Evolutionary conservation across 2,329 filamentous ascomycete genomes (phyloP).

Genomic region (Westerdykella ornata): DNA sequence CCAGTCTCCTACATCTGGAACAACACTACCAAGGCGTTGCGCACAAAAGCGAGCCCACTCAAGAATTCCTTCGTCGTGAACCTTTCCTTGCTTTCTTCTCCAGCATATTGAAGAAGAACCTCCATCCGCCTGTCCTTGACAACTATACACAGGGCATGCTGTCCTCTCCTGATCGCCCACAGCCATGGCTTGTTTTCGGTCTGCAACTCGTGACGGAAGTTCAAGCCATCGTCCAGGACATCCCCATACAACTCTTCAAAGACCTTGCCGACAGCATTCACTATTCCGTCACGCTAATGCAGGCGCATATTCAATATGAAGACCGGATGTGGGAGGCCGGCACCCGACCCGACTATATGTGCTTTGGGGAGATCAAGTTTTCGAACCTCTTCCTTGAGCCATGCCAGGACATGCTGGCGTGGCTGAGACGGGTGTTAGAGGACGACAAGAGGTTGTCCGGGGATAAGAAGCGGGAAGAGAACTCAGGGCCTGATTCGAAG

Average conservation of each 20-base stretch:
- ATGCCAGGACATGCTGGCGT: slow-evolving; percentile 5
- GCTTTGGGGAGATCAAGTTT: slow-evolving; percentile 11
- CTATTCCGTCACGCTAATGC: slow-evolving; percentile 6
- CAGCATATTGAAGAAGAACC: slow-evolving; percentile 2
- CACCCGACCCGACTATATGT: slow-evolving; percentile 17
- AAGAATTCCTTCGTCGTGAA: background rate
- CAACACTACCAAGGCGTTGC: background rate
- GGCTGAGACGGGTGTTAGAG: slow-evolving; percentile 6
- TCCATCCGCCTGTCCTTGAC: slow-evolving; percentile 8
- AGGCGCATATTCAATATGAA: slow-evolving; percentile 13
- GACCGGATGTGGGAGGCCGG: slow-evolving; percentile 11
- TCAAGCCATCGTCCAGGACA: slow-evolving; percentile 2
- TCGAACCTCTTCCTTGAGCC: slow-evolving; percentile 9
- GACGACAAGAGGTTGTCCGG: background rate
- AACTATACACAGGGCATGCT: slow-evolving; percentile 10
- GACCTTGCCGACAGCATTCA: slow-evolving; percentile 7
- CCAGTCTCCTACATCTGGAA: background rate
- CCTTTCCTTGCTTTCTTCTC: slow-evolving; percentile 11
- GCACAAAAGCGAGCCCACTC: background rate
- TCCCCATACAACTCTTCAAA: slow-evolving; percentile 1
- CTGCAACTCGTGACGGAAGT: slow-evolving; percentile 12
- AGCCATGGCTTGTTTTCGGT: slow-evolving; percentile 13
- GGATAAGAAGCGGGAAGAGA: background rate
- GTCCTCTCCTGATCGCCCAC: background rate
- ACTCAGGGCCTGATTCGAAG: background rate